phyloP scores from a whole-genome alignment of 352 stramenopile species.

The Globisporangium paroecandrum region DNA sequence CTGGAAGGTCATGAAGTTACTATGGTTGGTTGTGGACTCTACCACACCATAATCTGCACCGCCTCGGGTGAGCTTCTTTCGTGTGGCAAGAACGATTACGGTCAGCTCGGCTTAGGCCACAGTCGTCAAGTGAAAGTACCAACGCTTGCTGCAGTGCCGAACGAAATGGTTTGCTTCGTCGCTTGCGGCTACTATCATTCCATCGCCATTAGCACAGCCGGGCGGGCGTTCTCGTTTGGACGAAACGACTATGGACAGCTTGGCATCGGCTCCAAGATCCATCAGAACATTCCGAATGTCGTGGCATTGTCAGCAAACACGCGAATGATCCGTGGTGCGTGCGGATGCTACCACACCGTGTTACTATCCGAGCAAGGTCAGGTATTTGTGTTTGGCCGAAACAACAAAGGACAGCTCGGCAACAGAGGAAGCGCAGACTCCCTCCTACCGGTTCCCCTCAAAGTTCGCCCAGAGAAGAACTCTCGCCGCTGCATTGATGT shows the following conservation, averaged over 20 bases:
- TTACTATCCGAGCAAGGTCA: conserved; percentile 79
- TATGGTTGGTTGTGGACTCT: conserved; percentile 80
- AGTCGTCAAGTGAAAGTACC: conserved; percentile 75
- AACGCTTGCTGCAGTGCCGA: conserved; percentile 51
- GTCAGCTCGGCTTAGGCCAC: conserved; percentile 76
- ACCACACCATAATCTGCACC: conserved; percentile 83
- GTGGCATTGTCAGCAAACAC: conserved; percentile 68
- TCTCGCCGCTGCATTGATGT: conserved; percentile 73
- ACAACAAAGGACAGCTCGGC: conserved; percentile 88
- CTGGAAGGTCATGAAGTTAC: conserved; percentile 70
- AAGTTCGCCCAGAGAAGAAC: conserved; percentile 81
- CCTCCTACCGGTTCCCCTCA: conserved; percentile 74
- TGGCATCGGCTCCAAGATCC: conserved; percentile 79
- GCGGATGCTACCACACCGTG: conserved; percentile 86
- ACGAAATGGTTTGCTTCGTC: conserved; percentile 77
- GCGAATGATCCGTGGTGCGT: conserved; percentile 69
- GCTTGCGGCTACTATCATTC: conserved; percentile 87
- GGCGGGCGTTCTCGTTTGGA: conserved; percentile 75
- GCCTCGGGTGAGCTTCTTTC: conserved; percentile 58
- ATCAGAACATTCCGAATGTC: conserved; percentile 72
- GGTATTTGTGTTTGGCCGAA: conserved; percentile 83
- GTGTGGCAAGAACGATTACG: conserved; percentile 89
- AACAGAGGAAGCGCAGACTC: conserved; percentile 83
- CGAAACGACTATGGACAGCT: conserved; percentile 87
- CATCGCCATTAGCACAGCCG: conserved; percentile 58